These are phyloP conservation scores for Pestalotiopsis sp. DNA, from an alignment of 2,329 filamentous ascomycete genomes.

Conservation along the genomic window DNA sequence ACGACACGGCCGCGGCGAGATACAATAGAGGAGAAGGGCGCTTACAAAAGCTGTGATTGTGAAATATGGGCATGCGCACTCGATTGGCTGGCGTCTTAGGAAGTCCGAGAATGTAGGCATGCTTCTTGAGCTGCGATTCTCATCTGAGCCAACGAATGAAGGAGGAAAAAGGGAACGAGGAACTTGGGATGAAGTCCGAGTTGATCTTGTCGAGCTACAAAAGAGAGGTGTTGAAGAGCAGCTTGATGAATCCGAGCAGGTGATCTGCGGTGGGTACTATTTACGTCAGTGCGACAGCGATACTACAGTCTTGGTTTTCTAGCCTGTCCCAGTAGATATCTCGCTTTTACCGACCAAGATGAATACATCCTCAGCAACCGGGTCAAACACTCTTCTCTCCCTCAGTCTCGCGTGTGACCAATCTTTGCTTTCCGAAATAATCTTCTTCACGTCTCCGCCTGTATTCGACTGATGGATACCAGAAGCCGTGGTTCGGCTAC, in stretches of 20 bases:
- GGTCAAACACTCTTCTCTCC: neutral
- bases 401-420: neutral
- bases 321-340: neutral
- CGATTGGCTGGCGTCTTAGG: too few relatives aligned
- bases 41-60: neutral
- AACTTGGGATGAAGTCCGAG: too few relatives aligned
- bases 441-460: neutral
- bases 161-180: too few relatives aligned
- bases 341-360: neutral
- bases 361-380: neutral
- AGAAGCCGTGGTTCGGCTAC: neutral
- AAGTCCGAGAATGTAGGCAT: too few relatives aligned
- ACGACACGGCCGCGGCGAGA: rapidly evolving
- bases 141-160: too few relatives aligned
- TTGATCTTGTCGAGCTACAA: too few relatives aligned
- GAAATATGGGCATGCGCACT: neutral
- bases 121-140: too few relatives aligned
- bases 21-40: neutral
- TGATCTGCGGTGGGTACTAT: too few relatives aligned
- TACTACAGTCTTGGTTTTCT: too few relatives aligned
- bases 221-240: too few relatives aligned
- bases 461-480: neutral
- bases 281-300: too few relatives aligned
- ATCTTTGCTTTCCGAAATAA: neutral
- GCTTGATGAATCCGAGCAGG: too few relatives aligned